These are phyloP conservation scores for Vigna radiata DNA, from an alignment of 306 rosid species.

Conservation along the genomic window DNA sequence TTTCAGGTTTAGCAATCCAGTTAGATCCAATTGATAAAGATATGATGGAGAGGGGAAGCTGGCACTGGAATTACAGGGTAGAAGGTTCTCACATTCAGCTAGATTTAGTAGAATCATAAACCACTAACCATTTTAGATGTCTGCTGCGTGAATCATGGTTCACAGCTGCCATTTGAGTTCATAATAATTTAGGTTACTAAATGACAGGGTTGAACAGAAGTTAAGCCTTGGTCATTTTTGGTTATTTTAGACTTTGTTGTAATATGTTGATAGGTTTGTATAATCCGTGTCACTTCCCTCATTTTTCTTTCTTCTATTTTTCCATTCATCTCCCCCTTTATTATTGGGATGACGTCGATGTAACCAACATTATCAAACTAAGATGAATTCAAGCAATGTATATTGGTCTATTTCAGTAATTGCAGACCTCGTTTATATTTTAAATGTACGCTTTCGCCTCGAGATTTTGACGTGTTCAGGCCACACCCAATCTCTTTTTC, in stretches of 20 bases:
- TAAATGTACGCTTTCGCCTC: not conserved
- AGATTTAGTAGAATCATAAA: conserved; percentile 65
- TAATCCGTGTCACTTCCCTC: conserved; percentile 35
- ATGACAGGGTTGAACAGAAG: conserved; percentile 73
- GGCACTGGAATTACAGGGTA: conserved; percentile 85
- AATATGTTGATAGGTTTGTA: conserved; percentile 34
- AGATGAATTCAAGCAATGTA: conserved; percentile 39
- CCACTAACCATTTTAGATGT: conserved; percentile 35
- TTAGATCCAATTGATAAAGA: conserved; percentile 64
- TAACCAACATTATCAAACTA: conserved; percentile 44
- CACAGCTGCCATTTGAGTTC: conserved; percentile 63
- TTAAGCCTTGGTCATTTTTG: conserved; percentile 57
- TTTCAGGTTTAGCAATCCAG: conserved; percentile 63
- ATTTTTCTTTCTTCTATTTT: not conserved
- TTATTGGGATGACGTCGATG: conserved; percentile 33
- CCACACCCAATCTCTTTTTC: not conserved
- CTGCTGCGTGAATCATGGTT: conserved; percentile 82
- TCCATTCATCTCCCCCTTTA: not conserved
- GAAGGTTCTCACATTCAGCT: conserved; percentile 69
- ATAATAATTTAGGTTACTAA: conserved; percentile 38
- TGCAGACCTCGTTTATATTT: conserved; percentile 1
- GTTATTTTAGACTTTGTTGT: conserved; percentile 30
- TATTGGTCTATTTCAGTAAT: conserved; percentile 34
- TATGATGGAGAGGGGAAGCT: conserved; percentile 80
- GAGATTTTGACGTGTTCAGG: not conserved